A percentile compares a stretch with the other conserved stretches of the same genome.
Evolutionary conservation across 2,329 filamentous ascomycete species (phyloP).

Genomic region (Dendryphion nanum): DNA sequence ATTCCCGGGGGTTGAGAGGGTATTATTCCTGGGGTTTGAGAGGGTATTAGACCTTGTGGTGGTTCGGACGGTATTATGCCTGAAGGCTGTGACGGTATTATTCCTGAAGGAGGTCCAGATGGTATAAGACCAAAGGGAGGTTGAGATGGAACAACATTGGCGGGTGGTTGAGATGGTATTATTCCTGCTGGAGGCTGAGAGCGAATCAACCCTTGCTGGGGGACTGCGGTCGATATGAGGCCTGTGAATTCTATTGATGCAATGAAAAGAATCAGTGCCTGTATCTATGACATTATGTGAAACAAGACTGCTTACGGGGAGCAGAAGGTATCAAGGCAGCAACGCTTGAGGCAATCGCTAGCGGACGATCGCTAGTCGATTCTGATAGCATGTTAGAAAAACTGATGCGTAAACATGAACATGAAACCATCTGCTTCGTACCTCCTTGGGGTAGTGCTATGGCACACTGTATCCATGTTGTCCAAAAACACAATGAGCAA

Average conservation of each 20-base stretch:
- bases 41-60: slow-evolving; percentile 1
- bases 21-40: slow-evolving; percentile 1
- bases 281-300: too few relatives aligned
- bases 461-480: slow-evolving; percentile 15
- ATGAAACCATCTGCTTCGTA: slow-evolving; percentile 16
- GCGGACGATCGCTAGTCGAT: too few relatives aligned
- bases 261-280: too few relatives aligned
- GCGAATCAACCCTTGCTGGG: slow-evolving; percentile 6
- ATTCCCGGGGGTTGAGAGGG: slow-evolving; percentile 2
- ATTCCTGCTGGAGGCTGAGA: slow-evolving; percentile 2
- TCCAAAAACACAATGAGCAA: slow-evolving; percentile 19
- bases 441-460: slow-evolving; percentile 18
- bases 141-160: slow-evolving; percentile 1
- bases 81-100: slow-evolving; percentile 4
- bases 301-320: too few relatives aligned
- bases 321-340: slow-evolving; percentile 15
- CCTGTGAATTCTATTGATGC: slow-evolving; percentile 2
- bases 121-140: slow-evolving; percentile 3
- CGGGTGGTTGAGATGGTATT: slow-evolving; percentile 8
- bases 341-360: slow-evolving; percentile 4
- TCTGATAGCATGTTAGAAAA: slow-evolving; percentile 4
- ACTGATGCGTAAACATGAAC: too few relatives aligned
- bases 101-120: slow-evolving; percentile 6
- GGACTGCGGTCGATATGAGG: slow-evolving; percentile 5
- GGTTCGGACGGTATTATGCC: slow-evolving; percentile 8